Evolutionary conservation across 805 yeast genomes (phyloP).

Genomic region (Candida taoyuanica): DNA sequence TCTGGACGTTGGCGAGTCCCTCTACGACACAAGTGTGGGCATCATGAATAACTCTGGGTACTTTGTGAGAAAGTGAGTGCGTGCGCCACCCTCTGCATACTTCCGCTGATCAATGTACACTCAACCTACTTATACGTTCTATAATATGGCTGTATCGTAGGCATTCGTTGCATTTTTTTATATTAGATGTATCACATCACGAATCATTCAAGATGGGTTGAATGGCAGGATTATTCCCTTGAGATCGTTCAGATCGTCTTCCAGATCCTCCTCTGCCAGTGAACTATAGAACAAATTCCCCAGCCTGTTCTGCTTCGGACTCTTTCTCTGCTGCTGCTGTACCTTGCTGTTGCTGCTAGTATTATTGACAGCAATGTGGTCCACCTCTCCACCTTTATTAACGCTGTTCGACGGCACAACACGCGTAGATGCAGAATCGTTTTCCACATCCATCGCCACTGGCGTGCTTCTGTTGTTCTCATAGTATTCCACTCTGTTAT

Average conservation of each 20-base stretch:
- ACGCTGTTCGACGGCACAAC: neutral
- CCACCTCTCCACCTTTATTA: neutral
- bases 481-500: slow-evolving; percentile 7
- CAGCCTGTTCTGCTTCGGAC: neutral
- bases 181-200: neutral
- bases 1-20: slow-evolving; percentile 79
- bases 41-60: slow-evolving; percentile 67
- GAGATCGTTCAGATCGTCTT: slow-evolving; percentile 18
- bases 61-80: slow-evolving; percentile 52
- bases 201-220: slow-evolving; percentile 20
- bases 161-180: neutral
- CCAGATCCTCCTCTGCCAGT: slow-evolving; percentile 21
- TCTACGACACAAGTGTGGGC: slow-evolving; percentile 68
- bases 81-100: neutral
- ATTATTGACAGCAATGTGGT: neutral
- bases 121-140: neutral
- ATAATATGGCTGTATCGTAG: neutral
- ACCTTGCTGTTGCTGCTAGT: neutral
- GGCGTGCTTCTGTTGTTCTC: slow-evolving; percentile 1
- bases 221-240: slow-evolving; percentile 23
- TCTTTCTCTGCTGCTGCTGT: neutral
- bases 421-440: slow-evolving; percentile 1
- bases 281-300: slow-evolving; percentile 11
- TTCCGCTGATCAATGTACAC: neutral
- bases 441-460: slow-evolving; percentile 4